Percentiles rank a stretch among this genome's conserved stretches.
Conservation (phyloP, 2,329 filamentous ascomycete genomes). For the Periconia digitata region DNA sequence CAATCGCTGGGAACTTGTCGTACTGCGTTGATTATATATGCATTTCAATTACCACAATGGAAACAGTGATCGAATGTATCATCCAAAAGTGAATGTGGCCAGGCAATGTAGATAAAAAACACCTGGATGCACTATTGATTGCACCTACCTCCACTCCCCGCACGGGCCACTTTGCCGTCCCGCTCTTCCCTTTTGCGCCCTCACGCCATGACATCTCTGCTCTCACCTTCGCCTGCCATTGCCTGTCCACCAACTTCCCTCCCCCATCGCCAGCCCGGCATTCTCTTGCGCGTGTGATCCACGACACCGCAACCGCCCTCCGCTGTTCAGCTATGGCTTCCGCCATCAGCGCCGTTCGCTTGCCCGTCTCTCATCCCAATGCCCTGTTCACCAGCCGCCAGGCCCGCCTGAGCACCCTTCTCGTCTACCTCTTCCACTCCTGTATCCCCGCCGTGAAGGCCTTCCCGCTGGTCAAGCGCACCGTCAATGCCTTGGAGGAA, state of each 20-base stretch:
- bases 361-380: slow-evolving; percentile 25
- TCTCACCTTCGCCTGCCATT: no score
- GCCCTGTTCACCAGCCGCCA: slow-evolving; percentile 24
- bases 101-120: no score
- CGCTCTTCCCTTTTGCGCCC: no score
- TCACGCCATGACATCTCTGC: no score
- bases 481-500: slow-evolving; percentile 26
- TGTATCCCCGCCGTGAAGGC: slow-evolving; percentile 37
- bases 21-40: no score
- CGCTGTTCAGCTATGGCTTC: slow-evolving; percentile 24
- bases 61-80: no score
- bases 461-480: slow-evolving; percentile 32
- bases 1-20: no score
- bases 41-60: no score
- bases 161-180: no score
- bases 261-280: not conserved
- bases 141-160: no score
- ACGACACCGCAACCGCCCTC: slow-evolving; percentile 10
- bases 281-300: not conserved
- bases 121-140: no score
- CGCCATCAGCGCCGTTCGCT: slow-evolving; percentile 31
- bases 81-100: no score
- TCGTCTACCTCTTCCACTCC: slow-evolving; percentile 34
- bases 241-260: not conserved
- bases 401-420: slow-evolving; percentile 27